phyloP scores from a whole-genome alignment of 2,329 filamentous ascomycete genomes.

The Neonectria neomacrospora region DNA sequence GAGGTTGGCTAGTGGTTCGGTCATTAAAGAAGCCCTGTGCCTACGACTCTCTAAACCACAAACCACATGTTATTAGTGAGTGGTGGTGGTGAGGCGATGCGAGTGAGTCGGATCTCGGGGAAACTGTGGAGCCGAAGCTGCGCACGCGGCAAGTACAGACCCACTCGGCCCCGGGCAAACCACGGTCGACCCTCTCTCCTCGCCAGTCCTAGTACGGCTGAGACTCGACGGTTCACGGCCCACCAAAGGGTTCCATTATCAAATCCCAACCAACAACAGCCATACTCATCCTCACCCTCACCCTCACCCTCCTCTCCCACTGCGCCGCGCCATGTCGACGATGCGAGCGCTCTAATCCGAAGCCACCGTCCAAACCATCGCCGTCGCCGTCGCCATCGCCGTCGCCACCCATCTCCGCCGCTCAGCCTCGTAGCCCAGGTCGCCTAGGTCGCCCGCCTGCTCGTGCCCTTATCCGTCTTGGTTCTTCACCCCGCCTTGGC shows the following conservation, averaged over 20 bases:
- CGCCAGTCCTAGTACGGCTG: neutral
- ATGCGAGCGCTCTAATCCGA: slow-evolving; percentile 25
- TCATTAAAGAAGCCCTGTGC: no score
- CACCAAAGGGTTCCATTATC: slow-evolving; percentile 28
- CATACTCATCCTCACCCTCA: slow-evolving; percentile 18
- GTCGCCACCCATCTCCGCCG: neutral
- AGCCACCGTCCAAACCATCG: slow-evolving; percentile 10
- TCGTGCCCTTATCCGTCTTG: slow-evolving; percentile 22
- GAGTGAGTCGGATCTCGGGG: slow-evolving; percentile 35
- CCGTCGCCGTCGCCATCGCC: neutral
- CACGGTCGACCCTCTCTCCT: slow-evolving; percentile 5
- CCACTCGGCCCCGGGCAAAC: slow-evolving; percentile 7
- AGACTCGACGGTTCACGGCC: neutral
- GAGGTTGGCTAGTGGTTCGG: neutral
- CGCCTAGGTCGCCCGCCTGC: slow-evolving; percentile 32
- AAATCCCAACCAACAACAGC: slow-evolving; percentile 29
- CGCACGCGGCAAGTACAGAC: slow-evolving; percentile 21
- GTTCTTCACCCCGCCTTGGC: slow-evolving; percentile 43
- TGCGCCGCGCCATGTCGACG: slow-evolving; percentile 19
- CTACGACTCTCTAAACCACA: neutral
- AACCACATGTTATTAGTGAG: neutral
- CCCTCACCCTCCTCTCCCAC: slow-evolving; percentile 1
- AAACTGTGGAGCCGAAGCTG: slow-evolving; percentile 39
- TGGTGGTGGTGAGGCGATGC: neutral
- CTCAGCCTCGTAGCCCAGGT: neutral